Percentiles rank a stretch among this genome's conserved stretches.
These are phyloP conservation scores for Avicennia marina DNA, from an alignment of 257 asterid genomes.

Conservation along the genomic window DNA sequence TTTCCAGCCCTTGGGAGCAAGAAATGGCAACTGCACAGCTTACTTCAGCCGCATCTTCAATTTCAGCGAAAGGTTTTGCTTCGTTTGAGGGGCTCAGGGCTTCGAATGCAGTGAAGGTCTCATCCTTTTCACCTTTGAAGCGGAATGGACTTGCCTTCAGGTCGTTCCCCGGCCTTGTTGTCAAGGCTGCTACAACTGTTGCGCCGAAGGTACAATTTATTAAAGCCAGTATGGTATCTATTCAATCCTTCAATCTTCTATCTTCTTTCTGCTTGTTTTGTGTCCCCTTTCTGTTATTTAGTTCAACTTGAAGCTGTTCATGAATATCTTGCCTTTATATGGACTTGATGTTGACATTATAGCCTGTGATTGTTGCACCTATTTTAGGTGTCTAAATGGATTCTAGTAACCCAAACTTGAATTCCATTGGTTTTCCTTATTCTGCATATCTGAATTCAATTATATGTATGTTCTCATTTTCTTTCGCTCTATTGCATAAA, in stretches of 20 bases:
- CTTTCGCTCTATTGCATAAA: too few species aligned
- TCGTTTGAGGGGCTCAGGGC: constrained; percentile 79
- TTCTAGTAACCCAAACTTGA: neutral
- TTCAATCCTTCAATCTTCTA: neutral
- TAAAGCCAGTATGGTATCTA: neutral
- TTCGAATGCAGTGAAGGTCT: constrained; percentile 40
- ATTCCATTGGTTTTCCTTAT: neutral
- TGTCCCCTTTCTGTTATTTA: neutral
- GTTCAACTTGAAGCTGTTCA: too few species aligned
- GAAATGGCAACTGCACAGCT: constrained; percentile 83
- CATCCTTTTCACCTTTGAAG: constrained; percentile 46
- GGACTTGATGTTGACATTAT: too few species aligned
- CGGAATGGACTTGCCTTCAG: constrained; percentile 29
- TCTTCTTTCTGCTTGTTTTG: neutral
- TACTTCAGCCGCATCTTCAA: constrained; percentile 60
- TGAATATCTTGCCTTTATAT: too few species aligned
- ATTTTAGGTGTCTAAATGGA: neutral
- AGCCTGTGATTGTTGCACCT: neutral
- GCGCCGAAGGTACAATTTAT: constrained; percentile 75
- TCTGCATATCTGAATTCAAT: too few species aligned
- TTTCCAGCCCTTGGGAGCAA: neutral
- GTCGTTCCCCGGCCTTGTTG: constrained; percentile 60
- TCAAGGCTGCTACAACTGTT: constrained; percentile 80
- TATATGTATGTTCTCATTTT: too few species aligned
- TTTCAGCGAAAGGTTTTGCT: constrained; percentile 60